Base-by-base conservation (phyloP, 1,284 basidiomycete species). In the Cryptococcus sp. region DNA sequence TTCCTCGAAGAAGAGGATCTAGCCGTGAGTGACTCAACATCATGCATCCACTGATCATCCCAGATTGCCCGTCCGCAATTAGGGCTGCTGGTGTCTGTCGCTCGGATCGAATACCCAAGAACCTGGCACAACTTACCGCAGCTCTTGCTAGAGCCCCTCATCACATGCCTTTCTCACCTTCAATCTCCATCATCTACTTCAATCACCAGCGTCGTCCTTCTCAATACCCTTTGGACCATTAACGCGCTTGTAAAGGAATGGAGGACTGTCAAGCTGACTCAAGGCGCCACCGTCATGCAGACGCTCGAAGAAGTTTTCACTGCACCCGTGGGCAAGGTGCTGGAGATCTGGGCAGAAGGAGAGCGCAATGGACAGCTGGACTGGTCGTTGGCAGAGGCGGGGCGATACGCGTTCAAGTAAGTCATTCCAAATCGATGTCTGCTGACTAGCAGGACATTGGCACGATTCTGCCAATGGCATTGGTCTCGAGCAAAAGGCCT, bases 231-330 rank as follows among this genome's bases (percentile, higher is more conserved):
- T 3, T 78, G 78, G 77, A 75, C 75, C 0, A 77, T 79, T 69
- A 79, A 79, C 54, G 71, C 75, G 7, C 62, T 80, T 3, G 74
- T 79, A 50, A 79, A 79, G 61, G 79, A 80, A 57, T 79, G 75
- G 75, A 61, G 71, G 17, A 74, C 62, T 10, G 75, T 80, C 52
- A 76, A 76, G 58, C 54, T 80, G 13, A 63, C 77, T 1, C 57
- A 70, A 3, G 78, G 79, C 1, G 66, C 66, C 17, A 66, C 73
- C 49, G 68, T 75, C 22, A 77, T 80, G 75, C 65, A 68, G 42
- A 64, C 53, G 1, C 65, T 76, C 19, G 75, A 72, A 50, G 62
- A 73, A 25, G 61, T 64, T 7, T 76, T 76, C 47, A 54, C 64
- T 4, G 70, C 54, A 1, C 72, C 74, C 0, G 69, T 75, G 19